These are phyloP conservation scores for Tulasnella calospora DNA, from an alignment of 768 basidiomycete species.

Conservation along the genomic window DNA sequence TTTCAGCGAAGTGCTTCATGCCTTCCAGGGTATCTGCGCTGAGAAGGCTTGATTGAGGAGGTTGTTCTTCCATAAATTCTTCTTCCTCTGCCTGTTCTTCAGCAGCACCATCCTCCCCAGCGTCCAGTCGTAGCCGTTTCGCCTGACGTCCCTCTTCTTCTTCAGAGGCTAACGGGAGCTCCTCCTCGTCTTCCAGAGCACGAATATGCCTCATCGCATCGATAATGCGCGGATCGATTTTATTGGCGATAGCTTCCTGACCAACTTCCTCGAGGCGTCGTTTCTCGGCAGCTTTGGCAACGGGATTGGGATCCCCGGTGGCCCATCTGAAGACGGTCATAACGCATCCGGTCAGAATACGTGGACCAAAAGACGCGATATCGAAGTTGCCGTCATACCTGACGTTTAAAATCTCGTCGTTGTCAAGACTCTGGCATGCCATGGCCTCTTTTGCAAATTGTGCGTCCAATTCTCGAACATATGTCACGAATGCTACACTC, in stretches of 20 bases:
- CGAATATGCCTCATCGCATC: slow-evolving; percentile 83
- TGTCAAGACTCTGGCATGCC: slow-evolving; percentile 96
- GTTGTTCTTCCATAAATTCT: slow-evolving; percentile 34
- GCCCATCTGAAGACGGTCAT: slow-evolving; percentile 59
- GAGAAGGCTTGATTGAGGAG: slow-evolving; percentile 50
- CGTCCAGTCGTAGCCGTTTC: slow-evolving; percentile 33
- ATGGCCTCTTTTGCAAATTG: slow-evolving; percentile 98
- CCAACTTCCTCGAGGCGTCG: slow-evolving; percentile 77
- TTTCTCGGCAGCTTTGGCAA: slow-evolving; percentile 80
- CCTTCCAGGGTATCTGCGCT: slow-evolving; percentile 83
- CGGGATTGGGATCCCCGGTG: slow-evolving; percentile 96
- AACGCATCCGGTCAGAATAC: not conserved
- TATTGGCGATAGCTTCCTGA: slow-evolving; percentile 70
- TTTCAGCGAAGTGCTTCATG: slow-evolving; percentile 84
- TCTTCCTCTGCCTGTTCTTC: slow-evolving; percentile 35
- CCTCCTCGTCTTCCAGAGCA: slow-evolving; percentile 77
- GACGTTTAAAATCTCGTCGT: slow-evolving; percentile 96
- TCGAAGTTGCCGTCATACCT: slow-evolving; percentile 41
- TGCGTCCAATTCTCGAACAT: slow-evolving; percentile 75
- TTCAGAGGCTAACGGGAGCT: slow-evolving; percentile 38
- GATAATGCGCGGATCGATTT: slow-evolving; percentile 83
- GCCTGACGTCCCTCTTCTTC: slow-evolving; percentile 37
- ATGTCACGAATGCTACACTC: slow-evolving; percentile 96
- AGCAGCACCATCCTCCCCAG: slow-evolving; percentile 34
- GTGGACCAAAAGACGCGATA: not conserved